Evolutionary conservation across 2,329 filamentous ascomycete genomes (phyloP), one percentile per base, ranked within the genome.

Genomic region (Xylaria sp.): DNA sequence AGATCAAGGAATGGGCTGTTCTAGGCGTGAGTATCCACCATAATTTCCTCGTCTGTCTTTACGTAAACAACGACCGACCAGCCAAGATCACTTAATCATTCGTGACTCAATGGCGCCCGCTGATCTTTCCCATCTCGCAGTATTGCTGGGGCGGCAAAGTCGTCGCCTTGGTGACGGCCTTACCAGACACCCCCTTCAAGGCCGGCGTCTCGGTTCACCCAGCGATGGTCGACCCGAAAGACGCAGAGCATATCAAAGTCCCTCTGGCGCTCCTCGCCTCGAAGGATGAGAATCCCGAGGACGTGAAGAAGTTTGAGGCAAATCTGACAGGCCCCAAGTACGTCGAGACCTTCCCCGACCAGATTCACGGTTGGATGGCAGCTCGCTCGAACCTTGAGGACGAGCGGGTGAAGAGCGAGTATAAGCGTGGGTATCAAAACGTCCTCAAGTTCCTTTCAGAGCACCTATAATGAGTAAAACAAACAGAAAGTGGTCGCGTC

Each of bases 351-450:
- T 91, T 90, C 70, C 69, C 70, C 23, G 86, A 86, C 70, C 88
- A 90, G 81, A 82, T 87, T 71, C 89, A 91, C 75, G 89, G 89
- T 44, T 91, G 88, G 87, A 91, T 91, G 89, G 87, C 85, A 1
- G 88, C 89, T 1, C 83, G 88, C 25, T 80, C 83, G 0, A 78
- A 90, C 70, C 76, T 91, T 29, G 78, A 80, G 33, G 78, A 88
- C 47, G 76, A 80, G 49, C 81, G 80, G 41, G 83, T 86, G 71
- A 85, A 83, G 74, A 81, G 83, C 66, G 88, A 88, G 77, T 88
- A 87, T 64, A 79, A 80, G 47, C 82, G 87, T 47, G 86, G 85
- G 3, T 90, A 86, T 76, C 80, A 84, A 78, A 83, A 80, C 15
- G 77, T 88, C 19, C 70, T 88, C 40, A 75, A 79, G 47, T 89